phyloP scores from a whole-genome alignment of 2,329 filamentous ascomycete genomes.

The Didymellaceae sp. region DNA sequence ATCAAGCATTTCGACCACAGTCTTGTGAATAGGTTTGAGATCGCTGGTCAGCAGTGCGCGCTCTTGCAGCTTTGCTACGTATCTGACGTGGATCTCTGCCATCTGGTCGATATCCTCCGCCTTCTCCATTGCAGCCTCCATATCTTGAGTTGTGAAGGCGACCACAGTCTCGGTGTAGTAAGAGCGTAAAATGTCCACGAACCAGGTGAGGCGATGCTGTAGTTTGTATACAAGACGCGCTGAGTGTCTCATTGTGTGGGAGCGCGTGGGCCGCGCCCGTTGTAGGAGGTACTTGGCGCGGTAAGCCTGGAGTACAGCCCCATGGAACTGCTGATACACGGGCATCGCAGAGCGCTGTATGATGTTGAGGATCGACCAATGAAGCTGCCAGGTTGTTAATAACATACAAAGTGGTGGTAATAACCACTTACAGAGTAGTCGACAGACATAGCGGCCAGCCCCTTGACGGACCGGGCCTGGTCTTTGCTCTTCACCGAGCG shows the following conservation, averaged over 20 bases:
- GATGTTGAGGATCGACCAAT: constrained; percentile 73
- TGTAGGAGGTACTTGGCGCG: constrained; percentile 73
- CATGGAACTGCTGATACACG: constrained; percentile 75
- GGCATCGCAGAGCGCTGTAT: constrained; percentile 69
- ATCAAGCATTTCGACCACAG: constrained; percentile 78
- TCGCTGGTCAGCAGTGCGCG: constrained; percentile 74
- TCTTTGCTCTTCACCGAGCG: constrained; percentile 56
- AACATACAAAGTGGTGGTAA: background rate
- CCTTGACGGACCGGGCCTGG: constrained; percentile 65
- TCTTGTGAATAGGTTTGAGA: constrained; percentile 72
- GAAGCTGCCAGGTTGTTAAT: constrained; percentile 35
- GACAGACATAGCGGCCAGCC: constrained; percentile 68
- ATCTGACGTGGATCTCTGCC: constrained; percentile 71
- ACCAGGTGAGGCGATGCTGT: constrained; percentile 76
- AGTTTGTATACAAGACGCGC: constrained; percentile 57
- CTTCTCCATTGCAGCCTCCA: constrained; percentile 64
- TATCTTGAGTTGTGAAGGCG: constrained; percentile 61
- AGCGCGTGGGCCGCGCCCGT: constrained; percentile 49
- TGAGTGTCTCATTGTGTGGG: background rate
- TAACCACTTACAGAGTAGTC: constrained; percentile 68
- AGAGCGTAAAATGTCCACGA: constrained; percentile 74
- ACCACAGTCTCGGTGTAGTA: constrained; percentile 80
- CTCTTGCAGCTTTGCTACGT: constrained; percentile 67
- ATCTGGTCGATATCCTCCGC: constrained; percentile 82
- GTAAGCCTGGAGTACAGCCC: constrained; percentile 77